A percentile compares a stretch with the other conserved stretches of the same genome.
These are phyloP conservation scores for Artemisia princeps DNA, from an alignment of 140 eudicot genomes.

Conservation along the genomic window DNA sequence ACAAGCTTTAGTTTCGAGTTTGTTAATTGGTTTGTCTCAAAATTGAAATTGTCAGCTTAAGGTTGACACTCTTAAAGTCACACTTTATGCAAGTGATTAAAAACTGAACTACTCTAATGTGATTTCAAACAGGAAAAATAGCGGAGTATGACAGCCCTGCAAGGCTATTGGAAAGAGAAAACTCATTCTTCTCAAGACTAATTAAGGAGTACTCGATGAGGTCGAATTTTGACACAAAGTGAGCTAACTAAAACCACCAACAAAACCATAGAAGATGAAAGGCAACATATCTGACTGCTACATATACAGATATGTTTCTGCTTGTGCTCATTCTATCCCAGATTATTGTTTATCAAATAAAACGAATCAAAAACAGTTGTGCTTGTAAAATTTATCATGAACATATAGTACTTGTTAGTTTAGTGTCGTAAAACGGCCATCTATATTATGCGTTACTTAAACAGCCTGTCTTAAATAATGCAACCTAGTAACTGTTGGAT, in stretches of 20 bases:
- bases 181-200: conserved; percentile 53
- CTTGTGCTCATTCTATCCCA: no score
- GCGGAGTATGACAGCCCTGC: conserved; percentile 49
- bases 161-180: conserved; percentile 51
- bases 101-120: conserved; percentile 13
- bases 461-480: no score
- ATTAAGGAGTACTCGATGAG: conserved; percentile 58
- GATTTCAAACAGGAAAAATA: conserved; percentile 32
- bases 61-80: background rate
- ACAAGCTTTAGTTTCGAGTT: background rate
- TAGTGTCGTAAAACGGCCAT: no score
- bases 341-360: no score
- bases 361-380: no score
- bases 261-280: no score
- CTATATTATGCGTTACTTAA: no score
- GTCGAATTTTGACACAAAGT: conserved; percentile 32
- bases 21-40: background rate
- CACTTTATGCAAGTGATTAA: background rate
- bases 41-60: background rate
- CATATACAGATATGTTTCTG: no score
- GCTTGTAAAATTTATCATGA: no score
- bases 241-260: conserved; percentile 2
- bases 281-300: no score
- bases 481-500: no score
- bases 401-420: no score